Evolutionary conservation across 176 grass and related monocot species (phyloP), one percentile per base, ranked within the genome.

Genomic region (Lolium rigidum): DNA sequence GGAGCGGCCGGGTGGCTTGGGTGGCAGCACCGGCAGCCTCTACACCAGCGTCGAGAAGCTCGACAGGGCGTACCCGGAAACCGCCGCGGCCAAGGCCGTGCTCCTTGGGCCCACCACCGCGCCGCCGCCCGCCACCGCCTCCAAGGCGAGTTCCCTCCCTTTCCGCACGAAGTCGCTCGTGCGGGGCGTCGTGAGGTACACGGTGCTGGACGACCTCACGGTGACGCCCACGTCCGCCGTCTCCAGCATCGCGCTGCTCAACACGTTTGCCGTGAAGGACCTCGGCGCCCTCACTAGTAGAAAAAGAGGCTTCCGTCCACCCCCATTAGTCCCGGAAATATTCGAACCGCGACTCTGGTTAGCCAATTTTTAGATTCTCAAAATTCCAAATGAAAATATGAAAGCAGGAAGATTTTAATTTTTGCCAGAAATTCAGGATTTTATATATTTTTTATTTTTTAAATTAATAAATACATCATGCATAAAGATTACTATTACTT

Each of bases 171-270:
- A 7, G 17, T 59, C 57, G 57, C 3, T 59, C 20, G 92, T 93
- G 20, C 87, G 76, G 64, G 74, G 61, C 74, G 3, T 62, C 1
- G 65, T 86, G 5, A 78, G 62, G 28, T 85, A 85, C 59, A 85
- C 17, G 59, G 72, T 85, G 28, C 50, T 38, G 77, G 85, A 86
- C 43, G 9, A 80, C 26, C 77, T 86, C 7, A 63, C 67, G 0
- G 44, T 87, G 1, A 41, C 6, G 43, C 77, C 67, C 44, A 74
- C 80, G 56, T 86, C 85, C 12, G 20, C 77, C 66, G 77, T 92
- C 46, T 90, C 90, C 3, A 77, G 80, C 74, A 62, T 92, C 81
- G 37, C 70, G 0, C 21, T 91, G 49, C 76, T 92, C 26, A 84
- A 91, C 21, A 48, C 56, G 35, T 91, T 79, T 15, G 31, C 66